Base-by-base conservation (phyloP, 2,329 filamentous ascomycete genomes). In the Stagonosporopsis tanaceti region DNA sequence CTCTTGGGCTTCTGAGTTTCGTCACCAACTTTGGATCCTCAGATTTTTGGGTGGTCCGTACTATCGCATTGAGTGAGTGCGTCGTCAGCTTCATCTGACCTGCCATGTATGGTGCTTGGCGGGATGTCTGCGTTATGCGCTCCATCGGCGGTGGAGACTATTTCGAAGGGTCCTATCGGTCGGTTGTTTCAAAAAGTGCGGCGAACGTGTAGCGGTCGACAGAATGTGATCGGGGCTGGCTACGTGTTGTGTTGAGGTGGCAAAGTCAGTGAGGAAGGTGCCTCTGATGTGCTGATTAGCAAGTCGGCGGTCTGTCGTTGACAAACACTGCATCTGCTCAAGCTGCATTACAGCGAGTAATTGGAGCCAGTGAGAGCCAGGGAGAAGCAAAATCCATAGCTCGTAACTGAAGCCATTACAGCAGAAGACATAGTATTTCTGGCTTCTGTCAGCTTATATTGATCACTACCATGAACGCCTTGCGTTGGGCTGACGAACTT, bases 21-120 rank as follows among this genome's bases (percentile, higher is more conserved):
- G 12, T 6, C 17, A 46, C 24, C 17, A 17, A 40, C 34, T 6
- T 27, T 9, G 17, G 25, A 14, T 46, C 4, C 15, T n/a, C 8
- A 40, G 20, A 6, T 6, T 8, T 4, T 34, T 34, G 32, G 14
- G 4, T 27, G 15, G 20, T 20, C 42, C 41, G 41, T 17, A 34
- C n/a, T 15, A 15, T 28, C 12, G 35, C n/a, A 24, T 8, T n/a
- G 27, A 37, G 15, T 35, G 22, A 22, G 24, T 42, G 51, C 37
- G 37, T 53, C 51, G 51, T 53, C 35, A 53, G 37, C 44, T 34
- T 30, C 37, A 20, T 15, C 14, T 28, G 28, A 42, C 44, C 37
- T 47, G 44, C 37, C 37, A 7, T 47, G 12, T 47, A 4, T 35
- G 37, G 44, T 37, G 11, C 51, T 53, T 47, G 51, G 51, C 51